Conservation (phyloP, 108 stramenopile species). For the Aurantiochytrium sp. region DNA sequence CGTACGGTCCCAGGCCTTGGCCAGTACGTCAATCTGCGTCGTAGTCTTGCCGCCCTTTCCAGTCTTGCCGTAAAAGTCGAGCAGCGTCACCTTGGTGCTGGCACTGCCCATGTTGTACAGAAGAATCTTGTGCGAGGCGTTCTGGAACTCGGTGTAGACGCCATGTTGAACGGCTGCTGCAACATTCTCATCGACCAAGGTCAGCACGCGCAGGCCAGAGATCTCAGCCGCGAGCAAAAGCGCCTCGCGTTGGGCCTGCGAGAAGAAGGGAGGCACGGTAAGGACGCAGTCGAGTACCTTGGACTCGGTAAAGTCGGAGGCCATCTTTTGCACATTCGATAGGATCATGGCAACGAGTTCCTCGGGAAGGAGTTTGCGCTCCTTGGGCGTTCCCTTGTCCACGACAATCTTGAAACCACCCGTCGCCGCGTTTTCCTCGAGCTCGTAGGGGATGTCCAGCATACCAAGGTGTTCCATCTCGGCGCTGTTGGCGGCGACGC, state of each 20-base stretch:
- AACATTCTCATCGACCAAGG: conserved; percentile 91
- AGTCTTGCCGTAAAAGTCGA: conserved; percentile 67
- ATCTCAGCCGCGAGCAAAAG: conserved; percentile 84
- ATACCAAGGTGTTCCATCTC: conserved; percentile 51
- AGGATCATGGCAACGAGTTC: conserved; percentile 95
- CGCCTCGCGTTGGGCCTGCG: conserved; percentile 83
- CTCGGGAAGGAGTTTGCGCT: conserved; percentile 75
- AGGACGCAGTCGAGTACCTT: conserved; percentile 76
- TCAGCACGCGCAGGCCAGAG: conserved; percentile 86
- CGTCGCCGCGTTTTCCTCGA: not conserved
- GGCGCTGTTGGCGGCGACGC: conserved; percentile 69
- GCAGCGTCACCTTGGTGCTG: conserved; percentile 72
- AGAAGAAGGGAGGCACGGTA: conserved; percentile 89
- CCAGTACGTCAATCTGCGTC: conserved; percentile 81
- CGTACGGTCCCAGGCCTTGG: conserved; percentile 85
- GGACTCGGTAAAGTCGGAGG: conserved; percentile 66
- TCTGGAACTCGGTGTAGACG: conserved; percentile 76
- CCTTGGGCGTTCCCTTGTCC: conserved; percentile 44
- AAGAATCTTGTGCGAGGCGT: conserved; percentile 65
- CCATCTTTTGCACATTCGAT: conserved; percentile 80
- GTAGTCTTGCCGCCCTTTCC: conserved; percentile 68
- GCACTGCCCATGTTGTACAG: conserved; percentile 97
- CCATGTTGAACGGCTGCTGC: conserved; percentile 94
- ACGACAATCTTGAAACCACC: not conserved
- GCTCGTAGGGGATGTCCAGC: not conserved